Evolutionary conservation across 371 early-diverging fungal species (phyloP), one percentile per base, ranked within the genome.

Genomic region (Funneliformis caledonium): DNA sequence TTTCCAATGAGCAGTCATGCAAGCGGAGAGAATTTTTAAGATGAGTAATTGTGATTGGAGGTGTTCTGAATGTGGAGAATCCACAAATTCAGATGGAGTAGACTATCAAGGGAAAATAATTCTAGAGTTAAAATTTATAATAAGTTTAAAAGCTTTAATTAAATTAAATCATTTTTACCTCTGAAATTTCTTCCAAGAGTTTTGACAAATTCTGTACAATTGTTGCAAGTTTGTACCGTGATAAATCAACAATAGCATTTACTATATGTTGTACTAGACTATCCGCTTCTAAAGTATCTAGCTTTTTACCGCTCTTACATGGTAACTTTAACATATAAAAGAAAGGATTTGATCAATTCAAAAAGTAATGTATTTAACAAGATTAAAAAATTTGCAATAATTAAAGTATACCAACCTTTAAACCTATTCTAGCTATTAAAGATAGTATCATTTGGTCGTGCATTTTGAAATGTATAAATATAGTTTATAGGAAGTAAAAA

Each of bases 11-110:
- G 90, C 89, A 61, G 91, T 89, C 90, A 93, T 89, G 83, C 94
- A 95, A 69, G 91, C 91, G 16, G 90, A 91, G 45, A 94, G 81
- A 81, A 95, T 84, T 64, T 91, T 87, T 69, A 95, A 87, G 37
- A 94, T 84, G 82, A 92, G 93, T 45, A 93, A 84, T 82, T 95
- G 95, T 26, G 93, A 92, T 82, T 92, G 92, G 81, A 93, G 83
- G 65, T 89, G 84, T 77, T 93, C 91, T 67, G 68, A 83, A 3
- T 90, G 87, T 37, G 88, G 85, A 75, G 81, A 78, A 16, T 91
- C 91, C 62, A 90, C 90, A 37, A 85, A 84, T 4, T 87, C 83
- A 72, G 85, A 82, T 73, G 85, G 83, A 22, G 84, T 83, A 79
- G 87, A 81, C 87, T 86, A 78, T 8, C 45, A 9, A 48, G 0